Conservation (phyloP, 441 rosid genomes). For the Syzygium syzygioides region DNA sequence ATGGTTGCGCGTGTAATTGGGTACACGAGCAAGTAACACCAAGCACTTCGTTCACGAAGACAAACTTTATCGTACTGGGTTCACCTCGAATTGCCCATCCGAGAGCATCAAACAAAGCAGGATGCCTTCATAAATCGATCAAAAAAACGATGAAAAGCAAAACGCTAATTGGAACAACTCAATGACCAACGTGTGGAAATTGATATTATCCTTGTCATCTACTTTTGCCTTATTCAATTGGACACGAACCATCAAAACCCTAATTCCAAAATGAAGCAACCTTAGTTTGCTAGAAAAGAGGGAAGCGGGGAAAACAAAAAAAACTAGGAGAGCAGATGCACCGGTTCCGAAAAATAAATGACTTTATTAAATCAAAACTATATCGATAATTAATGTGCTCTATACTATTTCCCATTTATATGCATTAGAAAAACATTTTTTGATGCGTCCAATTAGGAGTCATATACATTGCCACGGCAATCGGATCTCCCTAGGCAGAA, state of each 20-base stretch:
- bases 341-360: background rate
- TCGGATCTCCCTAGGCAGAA: constrained; percentile 1
- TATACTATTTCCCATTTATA: background rate
- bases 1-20: background rate
- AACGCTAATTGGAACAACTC: background rate
- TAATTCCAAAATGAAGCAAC: background rate
- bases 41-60: background rate
- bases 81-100: background rate
- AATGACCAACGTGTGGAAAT: background rate
- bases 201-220: background rate
- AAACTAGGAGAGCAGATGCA: background rate
- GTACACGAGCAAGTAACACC: background rate
- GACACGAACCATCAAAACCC: background rate
- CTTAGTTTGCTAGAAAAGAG: background rate
- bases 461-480: background rate
- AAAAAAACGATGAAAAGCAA: background rate
- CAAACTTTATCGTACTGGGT: background rate
- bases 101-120: background rate
- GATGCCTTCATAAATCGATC: background rate
- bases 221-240: background rate
- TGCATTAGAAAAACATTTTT: background rate
- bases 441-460: background rate
- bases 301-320: background rate
- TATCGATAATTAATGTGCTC: background rate
- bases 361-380: background rate